phyloP scores from a whole-genome alignment of 176 grass and related monocot genomes.

The Oryza punctata region DNA sequence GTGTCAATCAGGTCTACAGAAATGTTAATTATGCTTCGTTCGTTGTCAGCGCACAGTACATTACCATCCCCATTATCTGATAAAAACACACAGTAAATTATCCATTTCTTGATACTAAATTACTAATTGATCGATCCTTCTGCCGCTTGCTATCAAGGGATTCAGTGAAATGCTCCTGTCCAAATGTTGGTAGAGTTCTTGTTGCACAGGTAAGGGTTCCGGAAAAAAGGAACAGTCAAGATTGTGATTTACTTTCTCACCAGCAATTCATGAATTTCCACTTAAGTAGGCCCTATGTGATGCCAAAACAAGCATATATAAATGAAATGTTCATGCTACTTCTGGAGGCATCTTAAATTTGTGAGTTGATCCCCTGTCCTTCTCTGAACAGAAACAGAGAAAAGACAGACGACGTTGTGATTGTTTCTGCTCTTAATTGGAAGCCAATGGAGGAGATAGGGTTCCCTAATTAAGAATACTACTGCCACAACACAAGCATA shows the following conservation, averaged over 20 bases:
- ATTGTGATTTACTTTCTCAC: neutral
- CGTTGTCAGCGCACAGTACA: conserved; percentile 9
- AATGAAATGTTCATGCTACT: neutral
- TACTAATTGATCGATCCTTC: no score
- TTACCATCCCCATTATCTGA: no score
- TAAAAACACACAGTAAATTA: no score
- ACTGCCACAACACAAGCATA: neutral
- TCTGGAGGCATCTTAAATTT: neutral
- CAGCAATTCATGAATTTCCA: neutral
- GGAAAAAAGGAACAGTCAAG: neutral
- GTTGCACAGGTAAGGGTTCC: conserved; percentile 19
- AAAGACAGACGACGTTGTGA: neutral
- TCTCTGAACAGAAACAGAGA: neutral
- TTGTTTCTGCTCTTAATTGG: neutral
- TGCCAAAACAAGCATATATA: neutral
- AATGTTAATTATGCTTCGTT: neutral
- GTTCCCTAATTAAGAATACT: neutral
- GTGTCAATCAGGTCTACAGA: conserved; percentile 13
- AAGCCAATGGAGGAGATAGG: neutral
- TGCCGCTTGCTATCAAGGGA: neutral
- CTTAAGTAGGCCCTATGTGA: neutral
- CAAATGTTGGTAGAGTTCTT: conserved; percentile 23
- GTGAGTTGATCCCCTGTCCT: neutral
- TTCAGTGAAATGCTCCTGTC: neutral
- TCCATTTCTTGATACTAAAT: neutral